phyloP scores from a whole-genome alignment of 371 early-diverging fungal species.

The Lichtheimia hyalospora region DNA sequence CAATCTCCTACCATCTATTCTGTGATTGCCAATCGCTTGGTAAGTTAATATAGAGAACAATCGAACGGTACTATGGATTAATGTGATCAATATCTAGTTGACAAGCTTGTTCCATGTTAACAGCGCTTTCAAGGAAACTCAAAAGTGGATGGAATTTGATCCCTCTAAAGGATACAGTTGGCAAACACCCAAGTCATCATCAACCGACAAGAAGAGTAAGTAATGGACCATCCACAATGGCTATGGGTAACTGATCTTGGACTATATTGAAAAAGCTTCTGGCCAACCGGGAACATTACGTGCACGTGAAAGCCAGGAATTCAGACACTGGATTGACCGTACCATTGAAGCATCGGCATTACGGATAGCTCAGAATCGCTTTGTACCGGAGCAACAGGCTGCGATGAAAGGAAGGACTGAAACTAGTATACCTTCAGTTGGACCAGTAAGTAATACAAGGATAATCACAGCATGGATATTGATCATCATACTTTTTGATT shows the following conservation, averaged over 20 bases:
- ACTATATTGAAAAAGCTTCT: too few relatives aligned
- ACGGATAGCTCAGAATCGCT: constrained; percentile 29
- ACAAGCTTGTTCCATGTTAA: constrained; percentile 71
- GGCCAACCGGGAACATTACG: constrained; percentile 21
- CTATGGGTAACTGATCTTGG: too few relatives aligned
- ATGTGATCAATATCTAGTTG: constrained; percentile 35
- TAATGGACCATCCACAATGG: too few relatives aligned
- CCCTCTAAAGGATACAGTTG: constrained; percentile 79
- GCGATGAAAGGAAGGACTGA: neutral
- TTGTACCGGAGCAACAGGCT: constrained; percentile 16
- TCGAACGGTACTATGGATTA: neutral
- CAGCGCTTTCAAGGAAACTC: constrained; percentile 69
- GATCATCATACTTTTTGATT: neutral
- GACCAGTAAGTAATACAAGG: neutral
- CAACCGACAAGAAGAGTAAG: neutral
- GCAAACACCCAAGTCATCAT: constrained; percentile 37
- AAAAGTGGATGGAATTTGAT: constrained; percentile 67
- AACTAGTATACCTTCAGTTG: neutral
- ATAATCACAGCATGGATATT: too few relatives aligned
- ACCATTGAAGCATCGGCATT: constrained; percentile 44
- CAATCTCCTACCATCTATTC: constrained; percentile 88
- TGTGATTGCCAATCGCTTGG: constrained; percentile 80
- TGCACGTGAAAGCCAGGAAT: constrained; percentile 45
- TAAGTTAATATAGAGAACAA: constrained; percentile 32
- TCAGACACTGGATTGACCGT: constrained; percentile 46